Percentiles rank a stretch among this genome's conserved stretches.
These are phyloP conservation scores for Apiospora pterosperma DNA, from an alignment of 2,329 filamentous ascomycete species.

Conservation along the genomic window DNA sequence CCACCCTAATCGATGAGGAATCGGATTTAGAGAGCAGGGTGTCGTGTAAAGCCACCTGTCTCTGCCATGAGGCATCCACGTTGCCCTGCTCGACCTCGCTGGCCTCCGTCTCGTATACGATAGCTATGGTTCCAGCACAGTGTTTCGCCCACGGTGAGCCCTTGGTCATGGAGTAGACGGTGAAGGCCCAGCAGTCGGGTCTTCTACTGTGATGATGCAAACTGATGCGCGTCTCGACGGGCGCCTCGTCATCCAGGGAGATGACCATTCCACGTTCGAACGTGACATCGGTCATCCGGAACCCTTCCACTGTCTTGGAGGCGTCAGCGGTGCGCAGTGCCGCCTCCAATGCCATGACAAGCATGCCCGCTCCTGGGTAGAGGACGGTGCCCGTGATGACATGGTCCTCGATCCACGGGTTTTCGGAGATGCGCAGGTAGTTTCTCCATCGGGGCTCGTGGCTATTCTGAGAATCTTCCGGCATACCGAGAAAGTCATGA, in stretches of 20 bases:
- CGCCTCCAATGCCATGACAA: constrained; percentile 25
- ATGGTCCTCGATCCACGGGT: constrained; percentile 27
- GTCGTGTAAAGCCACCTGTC: no score
- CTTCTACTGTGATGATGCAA: constrained; percentile 10
- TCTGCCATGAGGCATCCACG: no score
- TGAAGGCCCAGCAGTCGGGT: neutral
- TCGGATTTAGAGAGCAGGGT: no score
- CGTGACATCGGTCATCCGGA: constrained; percentile 16
- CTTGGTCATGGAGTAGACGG: neutral
- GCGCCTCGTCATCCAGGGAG: constrained; percentile 11
- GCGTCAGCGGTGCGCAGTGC: constrained; percentile 14
- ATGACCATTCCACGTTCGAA: constrained; percentile 14
- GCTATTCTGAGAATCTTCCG: constrained; percentile 17
- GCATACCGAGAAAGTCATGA: constrained; percentile 36
- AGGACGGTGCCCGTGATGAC: constrained; percentile 20
- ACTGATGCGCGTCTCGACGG: constrained; percentile 14
- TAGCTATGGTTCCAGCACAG: constrained; percentile 12
- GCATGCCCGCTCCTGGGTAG: constrained; percentile 27
- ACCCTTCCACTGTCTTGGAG: constrained; percentile 10
- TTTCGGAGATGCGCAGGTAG: constrained; percentile 15
- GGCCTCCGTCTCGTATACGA: constrained; percentile 12
- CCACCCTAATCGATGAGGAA: neutral
- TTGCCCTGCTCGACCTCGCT: neutral
- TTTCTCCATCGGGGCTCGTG: constrained; percentile 23
- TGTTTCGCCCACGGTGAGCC: constrained; percentile 14